Percentiles rank a stretch among this genome's conserved stretches.
Conservation (phyloP, 306 rosid genomes). For the Prunus fruticosa region DNA sequence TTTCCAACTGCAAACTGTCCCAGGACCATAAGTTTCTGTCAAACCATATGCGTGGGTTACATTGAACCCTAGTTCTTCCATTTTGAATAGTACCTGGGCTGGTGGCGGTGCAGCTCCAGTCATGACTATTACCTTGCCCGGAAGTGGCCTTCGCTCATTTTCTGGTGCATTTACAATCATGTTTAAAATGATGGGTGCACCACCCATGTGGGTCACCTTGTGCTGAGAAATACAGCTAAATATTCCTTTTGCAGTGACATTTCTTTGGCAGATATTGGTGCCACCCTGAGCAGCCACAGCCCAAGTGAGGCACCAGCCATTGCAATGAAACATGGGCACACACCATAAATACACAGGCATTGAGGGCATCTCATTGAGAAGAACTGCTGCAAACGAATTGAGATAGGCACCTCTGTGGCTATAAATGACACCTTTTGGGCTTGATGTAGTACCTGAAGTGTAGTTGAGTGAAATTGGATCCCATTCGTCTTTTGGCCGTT, state of each 20-base stretch:
- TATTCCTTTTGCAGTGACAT: constrained; percentile 50
- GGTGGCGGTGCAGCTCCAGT: constrained; percentile 90
- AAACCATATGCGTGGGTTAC: constrained; percentile 71
- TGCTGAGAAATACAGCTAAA: constrained; percentile 50
- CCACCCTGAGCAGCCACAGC: constrained; percentile 90
- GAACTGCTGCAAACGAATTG: constrained; percentile 60
- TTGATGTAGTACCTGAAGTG: constrained; percentile 95
- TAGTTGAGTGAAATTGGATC: constrained; percentile 80
- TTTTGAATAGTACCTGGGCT: constrained; percentile 48
- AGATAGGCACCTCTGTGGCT: constrained; percentile 93
- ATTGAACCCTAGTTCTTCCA: constrained; percentile 64
- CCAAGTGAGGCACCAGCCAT: constrained; percentile 96
- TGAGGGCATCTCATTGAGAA: constrained; percentile 65
- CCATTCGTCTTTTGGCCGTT: constrained; percentile 63
- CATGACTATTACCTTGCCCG: constrained; percentile 50
- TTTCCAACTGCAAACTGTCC: constrained; percentile 63
- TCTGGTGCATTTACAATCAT: constrained; percentile 63
- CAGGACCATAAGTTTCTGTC: constrained; percentile 91
- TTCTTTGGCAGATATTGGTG: constrained; percentile 77
- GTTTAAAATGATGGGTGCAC: constrained; percentile 79
- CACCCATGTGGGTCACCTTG: constrained; percentile 69
- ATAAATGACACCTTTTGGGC: constrained; percentile 82
- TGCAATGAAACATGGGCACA: constrained; percentile 96
- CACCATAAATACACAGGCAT: constrained; percentile 74
- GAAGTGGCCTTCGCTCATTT: constrained; percentile 51